Evolutionary conservation across 2,329 filamentous ascomycete genomes (phyloP), one percentile per base, ranked within the genome.

Genomic region (Xylaria sp.): DNA sequence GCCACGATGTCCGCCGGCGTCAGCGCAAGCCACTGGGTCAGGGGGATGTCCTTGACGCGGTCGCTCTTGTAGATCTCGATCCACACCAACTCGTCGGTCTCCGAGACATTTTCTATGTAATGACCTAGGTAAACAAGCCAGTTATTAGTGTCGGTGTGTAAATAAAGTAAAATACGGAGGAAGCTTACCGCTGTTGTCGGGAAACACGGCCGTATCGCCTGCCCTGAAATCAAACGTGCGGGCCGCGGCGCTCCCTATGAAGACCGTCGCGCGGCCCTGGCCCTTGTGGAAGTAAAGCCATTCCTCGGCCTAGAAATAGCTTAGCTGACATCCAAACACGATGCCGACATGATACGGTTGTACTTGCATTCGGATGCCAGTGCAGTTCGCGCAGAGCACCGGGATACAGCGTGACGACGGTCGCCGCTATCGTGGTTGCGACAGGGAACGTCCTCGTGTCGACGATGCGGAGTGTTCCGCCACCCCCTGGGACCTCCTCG

Each of bases 231-330:
- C 84, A 64, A 89, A 88, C 0, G 86, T 89, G 5, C 86, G 78
- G 2, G 86, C 79, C 50, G 81, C 82, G 9, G 76, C 73, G 62
- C 77, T 80, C 6, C 85, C 86, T 44, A 84, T 82, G 66, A 88
- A 89, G 2, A 87, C 82, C 0, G 85, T 88, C 0, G 85, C 86
- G 21, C 81, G 79, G 0, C 74, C 86, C 2, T 76, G 70, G 20
- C 86, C 87, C 54, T 81, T 74, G 66, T 87, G 84, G 73, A 90
- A 89, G 71, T 88, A 89, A 2, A 89, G 70, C 86, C 87, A 89
- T 67, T 89, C 86, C 62, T 88, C 84, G 4, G 83, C 83, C 81
- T 86, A 53, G 9, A 19, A 40, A 7, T 34, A 7, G 3, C 16
- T 7, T 34, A 11, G 16, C 8, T 34, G 29, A 34, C 3, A 13